Percentiles rank a stretch among this genome's conserved stretches.
phyloP scores from a whole-genome alignment of 2,329 filamentous ascomycete species.

The Colletotrichum navitas region DNA sequence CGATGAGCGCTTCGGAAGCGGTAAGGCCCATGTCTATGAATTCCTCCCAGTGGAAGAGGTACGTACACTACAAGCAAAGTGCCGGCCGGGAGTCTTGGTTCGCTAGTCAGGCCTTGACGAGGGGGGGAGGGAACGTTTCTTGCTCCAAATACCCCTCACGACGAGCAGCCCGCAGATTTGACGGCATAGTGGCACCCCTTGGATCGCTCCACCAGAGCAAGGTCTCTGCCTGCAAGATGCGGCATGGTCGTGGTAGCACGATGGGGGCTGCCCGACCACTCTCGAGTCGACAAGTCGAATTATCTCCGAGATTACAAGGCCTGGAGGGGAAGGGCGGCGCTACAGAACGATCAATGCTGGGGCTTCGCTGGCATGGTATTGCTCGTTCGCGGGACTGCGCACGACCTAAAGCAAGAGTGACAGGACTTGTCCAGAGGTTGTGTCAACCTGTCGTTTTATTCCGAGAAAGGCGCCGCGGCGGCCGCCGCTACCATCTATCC shows the following conservation, averaged over 20 bases:
- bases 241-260: slow-evolving; percentile 17
- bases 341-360: slow-evolving; percentile 1
- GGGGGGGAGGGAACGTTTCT: slow-evolving; percentile 3
- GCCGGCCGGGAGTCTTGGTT: slow-evolving; percentile 33
- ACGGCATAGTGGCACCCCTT: slow-evolving; percentile 9
- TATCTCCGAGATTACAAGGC: slow-evolving; percentile 40
- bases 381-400: slow-evolving; percentile 6
- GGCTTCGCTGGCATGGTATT: slow-evolving; percentile 9
- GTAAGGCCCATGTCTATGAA: slow-evolving; percentile 30
- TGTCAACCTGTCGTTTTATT: slow-evolving; percentile 9
- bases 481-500: slow-evolving; percentile 7
- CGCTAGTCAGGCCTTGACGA: slow-evolving; percentile 39
- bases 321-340: not conserved
- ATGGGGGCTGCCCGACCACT: slow-evolving; percentile 23
- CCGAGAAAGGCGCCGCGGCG: slow-evolving; percentile 34
- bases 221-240: slow-evolving; percentile 39
- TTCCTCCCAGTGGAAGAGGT: slow-evolving; percentile 26
- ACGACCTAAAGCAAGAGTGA: slow-evolving; percentile 25
- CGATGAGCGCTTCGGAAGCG: slow-evolving; percentile 34
- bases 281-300: slow-evolving; percentile 41
- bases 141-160: slow-evolving; percentile 38
- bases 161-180: slow-evolving; percentile 8
- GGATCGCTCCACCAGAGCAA: slow-evolving; percentile 22
- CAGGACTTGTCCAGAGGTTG: slow-evolving; percentile 33
- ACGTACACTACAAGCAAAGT: slow-evolving; percentile 33